phyloP scores from a whole-genome alignment of 176 grass and related monocot genomes.

The Chloris gayana region DNA sequence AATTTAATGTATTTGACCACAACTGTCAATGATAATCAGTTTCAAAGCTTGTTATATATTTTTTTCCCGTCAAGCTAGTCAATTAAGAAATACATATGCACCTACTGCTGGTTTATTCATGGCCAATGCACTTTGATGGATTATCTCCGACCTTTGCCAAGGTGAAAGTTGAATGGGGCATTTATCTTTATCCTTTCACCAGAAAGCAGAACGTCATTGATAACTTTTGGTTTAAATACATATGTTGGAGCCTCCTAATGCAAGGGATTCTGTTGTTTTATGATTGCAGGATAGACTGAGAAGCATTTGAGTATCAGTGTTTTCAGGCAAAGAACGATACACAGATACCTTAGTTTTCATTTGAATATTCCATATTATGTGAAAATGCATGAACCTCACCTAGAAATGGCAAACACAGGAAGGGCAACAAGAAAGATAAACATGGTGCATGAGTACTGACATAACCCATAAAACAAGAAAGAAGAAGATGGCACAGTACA shows the following conservation, averaged over 20 bases:
- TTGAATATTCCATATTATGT: neutral
- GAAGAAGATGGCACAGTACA: constrained; percentile 9
- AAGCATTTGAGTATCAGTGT: neutral
- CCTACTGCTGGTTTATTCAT: constrained; percentile 4
- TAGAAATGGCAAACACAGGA: neutral
- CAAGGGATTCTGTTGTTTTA: constrained; percentile 11
- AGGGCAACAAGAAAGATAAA: neutral
- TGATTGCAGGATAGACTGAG: constrained; percentile 4
- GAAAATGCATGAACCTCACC: constrained; percentile 5
- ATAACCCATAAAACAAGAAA: neutral
- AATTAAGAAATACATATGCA: constrained; percentile 24
- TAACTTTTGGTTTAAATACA: neutral
- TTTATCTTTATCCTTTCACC: constrained; percentile 2
- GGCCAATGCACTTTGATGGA: neutral
- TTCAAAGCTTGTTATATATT: neutral
- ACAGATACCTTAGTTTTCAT: constrained; percentile 5
- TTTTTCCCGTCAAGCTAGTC: constrained; percentile 1
- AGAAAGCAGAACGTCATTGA: neutral
- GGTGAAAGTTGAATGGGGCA: neutral
- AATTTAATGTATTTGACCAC: neutral
- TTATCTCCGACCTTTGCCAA: neutral
- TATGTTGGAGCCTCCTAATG: neutral
- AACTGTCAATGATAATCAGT: constrained; percentile 11
- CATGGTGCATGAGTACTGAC: neutral
- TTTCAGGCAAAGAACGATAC: neutral